A percentile compares a stretch with the other conserved stretches of the same genome.
Conservation (phyloP, 2,329 filamentous ascomycete genomes). For the Albophoma yamanashiensis region DNA sequence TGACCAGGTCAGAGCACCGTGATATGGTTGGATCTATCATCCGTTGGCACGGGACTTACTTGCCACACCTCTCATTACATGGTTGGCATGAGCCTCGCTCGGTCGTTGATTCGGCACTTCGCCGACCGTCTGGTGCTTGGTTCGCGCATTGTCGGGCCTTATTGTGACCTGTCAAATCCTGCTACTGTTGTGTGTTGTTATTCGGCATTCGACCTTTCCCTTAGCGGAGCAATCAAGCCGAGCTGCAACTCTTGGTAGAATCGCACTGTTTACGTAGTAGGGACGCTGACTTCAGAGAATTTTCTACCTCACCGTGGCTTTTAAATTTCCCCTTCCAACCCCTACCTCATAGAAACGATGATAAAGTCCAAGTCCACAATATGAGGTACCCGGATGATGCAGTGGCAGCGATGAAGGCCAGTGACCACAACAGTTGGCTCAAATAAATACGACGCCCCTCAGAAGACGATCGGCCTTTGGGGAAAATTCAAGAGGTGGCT, state of each 20-base stretch:
- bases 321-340: background rate
- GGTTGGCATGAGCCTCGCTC: background rate
- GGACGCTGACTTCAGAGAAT: too few relatives aligned
- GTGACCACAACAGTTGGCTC: background rate
- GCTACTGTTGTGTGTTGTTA: background rate
- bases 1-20: background rate
- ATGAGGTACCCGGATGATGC: background rate
- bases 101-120: background rate
- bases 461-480: background rate
- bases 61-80: too few relatives aligned
- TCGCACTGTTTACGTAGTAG: too few relatives aligned
- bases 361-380: background rate
- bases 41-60: too few relatives aligned
- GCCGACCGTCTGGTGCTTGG: background rate
- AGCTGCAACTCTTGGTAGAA: too few relatives aligned
- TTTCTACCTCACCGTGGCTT: too few relatives aligned
- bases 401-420: background rate
- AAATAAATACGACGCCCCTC: background rate
- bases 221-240: background rate
- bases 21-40: too few relatives aligned
- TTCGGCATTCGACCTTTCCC: background rate
- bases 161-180: background rate
- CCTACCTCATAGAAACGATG: background rate
- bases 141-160: background rate
- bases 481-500: background rate